A percentile compares a stretch with the other conserved stretches of the same genome.
These are phyloP conservation scores for Acanthamoeba lenticulata DNA, from an alignment of 208 protist genomes.

Conservation along the genomic window DNA sequence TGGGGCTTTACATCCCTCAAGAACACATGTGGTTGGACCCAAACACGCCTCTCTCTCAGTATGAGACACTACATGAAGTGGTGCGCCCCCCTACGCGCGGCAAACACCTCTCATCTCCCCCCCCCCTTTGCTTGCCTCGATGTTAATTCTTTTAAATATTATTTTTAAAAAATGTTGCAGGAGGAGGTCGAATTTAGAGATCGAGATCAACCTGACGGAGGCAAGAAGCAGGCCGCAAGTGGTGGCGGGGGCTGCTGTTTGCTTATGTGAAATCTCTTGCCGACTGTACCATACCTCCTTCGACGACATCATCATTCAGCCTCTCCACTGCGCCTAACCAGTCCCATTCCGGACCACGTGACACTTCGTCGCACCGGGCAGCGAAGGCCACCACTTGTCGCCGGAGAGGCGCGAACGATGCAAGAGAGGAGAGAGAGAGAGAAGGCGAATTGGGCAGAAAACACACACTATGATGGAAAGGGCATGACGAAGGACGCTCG, in stretches of 20 bases:
- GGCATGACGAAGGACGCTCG: neutral
- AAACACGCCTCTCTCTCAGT: constrained; percentile 55
- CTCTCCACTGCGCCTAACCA: neutral
- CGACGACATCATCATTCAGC: neutral
- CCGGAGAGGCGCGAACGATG: neutral
- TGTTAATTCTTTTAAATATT: neutral
- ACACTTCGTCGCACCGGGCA: neutral
- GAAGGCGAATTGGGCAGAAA: neutral
- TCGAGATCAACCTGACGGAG: constrained; percentile 13
- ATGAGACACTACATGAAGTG: constrained; percentile 69
- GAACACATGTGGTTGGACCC: constrained; percentile 69
- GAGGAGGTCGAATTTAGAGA: constrained; percentile 60
- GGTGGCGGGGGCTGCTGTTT: constrained; percentile 23
- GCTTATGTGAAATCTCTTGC: neutral
- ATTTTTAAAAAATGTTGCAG: neutral
- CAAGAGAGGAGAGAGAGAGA: neutral
- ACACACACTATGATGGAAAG: neutral
- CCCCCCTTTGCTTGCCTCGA: neutral
- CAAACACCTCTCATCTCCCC: neutral
- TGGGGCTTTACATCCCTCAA: constrained; percentile 75
- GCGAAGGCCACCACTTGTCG: neutral
- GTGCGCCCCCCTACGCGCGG: neutral
- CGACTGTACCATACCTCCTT: neutral
- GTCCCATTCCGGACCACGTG: neutral
- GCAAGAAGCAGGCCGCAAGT: neutral